Percentiles rank a stretch among this genome's conserved stretches.
Evolutionary conservation across 2,329 filamentous ascomycete species (phyloP).

Genomic region (Aspergillus intermedius): DNA sequence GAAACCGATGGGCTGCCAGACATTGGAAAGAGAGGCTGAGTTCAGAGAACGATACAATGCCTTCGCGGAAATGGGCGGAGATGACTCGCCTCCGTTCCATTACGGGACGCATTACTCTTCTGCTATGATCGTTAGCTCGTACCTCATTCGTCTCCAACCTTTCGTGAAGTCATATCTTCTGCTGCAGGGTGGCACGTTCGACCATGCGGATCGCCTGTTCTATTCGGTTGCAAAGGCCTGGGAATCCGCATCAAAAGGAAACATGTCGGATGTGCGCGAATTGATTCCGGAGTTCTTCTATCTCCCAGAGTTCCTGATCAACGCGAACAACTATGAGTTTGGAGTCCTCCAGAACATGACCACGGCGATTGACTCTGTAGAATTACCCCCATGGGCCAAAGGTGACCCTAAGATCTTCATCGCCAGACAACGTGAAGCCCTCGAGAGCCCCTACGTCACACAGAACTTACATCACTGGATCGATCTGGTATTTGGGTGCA

Average conservation of each 20-base stretch:
- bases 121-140: conserved; percentile 96
- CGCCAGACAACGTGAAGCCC: conserved; percentile 85
- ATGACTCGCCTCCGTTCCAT: conserved; percentile 72
- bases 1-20: conserved; percentile 95
- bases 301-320: conserved; percentile 88
- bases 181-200: conserved; percentile 90
- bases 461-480: conserved; percentile 91
- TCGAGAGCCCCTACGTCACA: conserved; percentile 90
- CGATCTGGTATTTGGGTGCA: conserved; percentile 87
- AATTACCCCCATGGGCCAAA: conserved; percentile 93
- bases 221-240: conserved; percentile 88
- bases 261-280: conserved; percentile 90
- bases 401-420: conserved; percentile 95
- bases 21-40: conserved; percentile 64
- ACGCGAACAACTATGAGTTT: conserved; percentile 91
- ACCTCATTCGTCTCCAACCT: conserved; percentile 87
- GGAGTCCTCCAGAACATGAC: conserved; percentile 75
- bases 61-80: conserved; percentile 83
- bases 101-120: conserved; percentile 99
- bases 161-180: conserved; percentile 95
- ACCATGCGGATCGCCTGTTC: conserved; percentile 92
- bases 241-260: conserved; percentile 80
- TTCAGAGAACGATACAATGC: conserved; percentile 80
- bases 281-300: conserved; percentile 97
- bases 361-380: conserved; percentile 74